Evolutionary conservation across 2,329 filamentous ascomycete genomes (phyloP), one percentile per base, ranked within the genome.

Genomic region (Waltergamsia citrina): DNA sequence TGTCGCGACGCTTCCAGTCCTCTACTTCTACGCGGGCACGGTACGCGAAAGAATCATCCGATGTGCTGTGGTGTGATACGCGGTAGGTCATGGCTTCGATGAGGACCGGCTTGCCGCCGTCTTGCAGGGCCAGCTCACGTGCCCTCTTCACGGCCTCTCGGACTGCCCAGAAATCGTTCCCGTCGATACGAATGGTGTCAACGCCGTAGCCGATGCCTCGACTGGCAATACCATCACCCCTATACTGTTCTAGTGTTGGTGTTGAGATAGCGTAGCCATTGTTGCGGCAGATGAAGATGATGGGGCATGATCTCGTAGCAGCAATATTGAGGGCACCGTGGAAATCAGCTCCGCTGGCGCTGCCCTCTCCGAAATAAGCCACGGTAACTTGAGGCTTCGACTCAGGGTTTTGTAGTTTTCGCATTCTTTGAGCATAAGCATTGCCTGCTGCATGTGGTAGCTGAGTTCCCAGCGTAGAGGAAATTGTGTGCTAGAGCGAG

Each of bases 41-140:
- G 62, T 98, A 98, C 1, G 92, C 92, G 50, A 95, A 98, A 18
- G 84, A 92, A 60, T 98, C 92, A 52, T 98, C 92, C 1, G 84
- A 92, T 1, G 92, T 98, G 58, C 86, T 94, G 63, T 98, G 92
- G 54, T 98, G 87, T 6, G 85, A 90, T 28, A 96, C 88, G n/a
- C 92, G 86, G 60, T 98, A 98, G 17, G 85, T 90, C 85, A 98
- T 94, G 36, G 87, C 87, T 60, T 98, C 92, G 26, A 98, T 81
- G 7, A 98, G 65, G 0, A 98, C 74, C 0, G 86, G 87, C 41
- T 74, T 77, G 4, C 85, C 84, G n/a, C 85, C 85, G 28, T 85
- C 78, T 36, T 81, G 66, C 4, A 96, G 69, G 0, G 90, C 88
- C 50, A 90, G 74, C 32, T 74, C 69, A 3, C 88, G 74, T 0